phyloP scores from a whole-genome alignment of 2,329 filamentous ascomycete species.

The Colletotrichum sp. region DNA sequence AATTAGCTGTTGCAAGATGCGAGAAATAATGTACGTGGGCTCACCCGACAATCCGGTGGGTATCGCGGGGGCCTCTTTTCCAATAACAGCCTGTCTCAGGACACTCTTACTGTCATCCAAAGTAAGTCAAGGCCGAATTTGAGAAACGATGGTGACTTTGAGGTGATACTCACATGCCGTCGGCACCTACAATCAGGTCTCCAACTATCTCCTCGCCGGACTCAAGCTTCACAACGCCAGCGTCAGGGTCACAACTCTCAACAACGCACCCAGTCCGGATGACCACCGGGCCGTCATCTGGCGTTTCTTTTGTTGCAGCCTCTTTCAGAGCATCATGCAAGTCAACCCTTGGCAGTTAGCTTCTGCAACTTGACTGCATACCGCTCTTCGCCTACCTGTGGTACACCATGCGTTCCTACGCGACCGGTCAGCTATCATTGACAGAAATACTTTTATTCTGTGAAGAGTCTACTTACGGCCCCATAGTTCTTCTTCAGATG shows the following conservation, averaged over 20 bases:
- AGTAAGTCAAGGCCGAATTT: not conserved
- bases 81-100: slow-evolving; percentile 21
- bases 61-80: slow-evolving; percentile 22
- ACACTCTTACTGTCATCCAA: not conserved
- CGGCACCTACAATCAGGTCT: slow-evolving; percentile 41
- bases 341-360: slow-evolving; percentile 25
- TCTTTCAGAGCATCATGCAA: slow-evolving; percentile 36
- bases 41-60: slow-evolving; percentile 37
- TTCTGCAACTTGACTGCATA: not conserved
- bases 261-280: slow-evolving; percentile 31
- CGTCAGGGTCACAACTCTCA: slow-evolving; percentile 44
- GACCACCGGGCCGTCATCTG: slow-evolving; percentile 27
- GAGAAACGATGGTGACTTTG: accelerated
- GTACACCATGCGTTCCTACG: slow-evolving; percentile 39
- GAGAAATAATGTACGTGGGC: accelerated
- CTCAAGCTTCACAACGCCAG: slow-evolving; percentile 34
- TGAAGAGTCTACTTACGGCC: slow-evolving; percentile 18
- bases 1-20: not conserved
- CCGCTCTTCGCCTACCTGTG: slow-evolving; percentile 34
- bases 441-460: not conserved
- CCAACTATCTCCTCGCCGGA: slow-evolving; percentile 31
- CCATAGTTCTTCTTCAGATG: slow-evolving; percentile 33
- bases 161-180: slow-evolving; percentile 32
- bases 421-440: not conserved
- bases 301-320: slow-evolving; percentile 26